phyloP scores from a whole-genome alignment of 2,329 filamentous ascomycete species.

The Akanthomyces muscarius region DNA sequence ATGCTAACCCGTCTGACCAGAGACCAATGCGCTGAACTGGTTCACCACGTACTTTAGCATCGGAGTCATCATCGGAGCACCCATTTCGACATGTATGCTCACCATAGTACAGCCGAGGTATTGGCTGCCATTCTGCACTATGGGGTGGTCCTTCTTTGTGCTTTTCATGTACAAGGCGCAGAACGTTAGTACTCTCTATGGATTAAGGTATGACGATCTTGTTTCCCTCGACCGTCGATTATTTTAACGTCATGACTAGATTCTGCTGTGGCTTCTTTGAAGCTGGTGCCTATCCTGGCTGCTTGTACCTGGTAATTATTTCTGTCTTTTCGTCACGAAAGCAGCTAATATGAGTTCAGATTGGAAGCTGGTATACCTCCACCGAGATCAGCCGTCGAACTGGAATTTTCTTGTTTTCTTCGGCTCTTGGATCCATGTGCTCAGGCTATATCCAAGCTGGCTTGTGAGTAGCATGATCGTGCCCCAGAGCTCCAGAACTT shows the following conservation, averaged over 20 bases:
- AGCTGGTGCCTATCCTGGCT: constrained; percentile 51
- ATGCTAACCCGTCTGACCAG: constrained; percentile 9
- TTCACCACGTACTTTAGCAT: constrained; percentile 45
- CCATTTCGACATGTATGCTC: constrained; percentile 42
- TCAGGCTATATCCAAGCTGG: constrained; percentile 34
- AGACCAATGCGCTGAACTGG: constrained; percentile 39
- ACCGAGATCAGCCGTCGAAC: constrained; percentile 55
- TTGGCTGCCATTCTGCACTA: constrained; percentile 37
- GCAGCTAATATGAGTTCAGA: constrained; percentile 15
- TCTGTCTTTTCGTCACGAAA: neutral
- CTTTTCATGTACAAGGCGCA: constrained; percentile 37
- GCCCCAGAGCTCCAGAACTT: neutral
- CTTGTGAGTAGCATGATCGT: constrained; percentile 20
- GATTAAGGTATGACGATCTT: constrained; percentile 28
- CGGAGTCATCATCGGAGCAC: constrained; percentile 43
- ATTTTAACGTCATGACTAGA: constrained; percentile 25
- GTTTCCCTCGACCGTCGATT: fast-evolving
- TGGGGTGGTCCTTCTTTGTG: constrained; percentile 37
- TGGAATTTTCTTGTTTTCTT: constrained; percentile 54
- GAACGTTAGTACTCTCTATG: constrained; percentile 37
- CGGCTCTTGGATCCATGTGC: constrained; percentile 43
- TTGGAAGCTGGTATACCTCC: constrained; percentile 57
- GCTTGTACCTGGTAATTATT: constrained; percentile 39
- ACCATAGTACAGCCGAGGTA: constrained; percentile 40
- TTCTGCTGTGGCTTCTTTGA: constrained; percentile 54